Conservation (phyloP, 805 yeast genomes). For the Pichia gijzeniarum region DNA sequence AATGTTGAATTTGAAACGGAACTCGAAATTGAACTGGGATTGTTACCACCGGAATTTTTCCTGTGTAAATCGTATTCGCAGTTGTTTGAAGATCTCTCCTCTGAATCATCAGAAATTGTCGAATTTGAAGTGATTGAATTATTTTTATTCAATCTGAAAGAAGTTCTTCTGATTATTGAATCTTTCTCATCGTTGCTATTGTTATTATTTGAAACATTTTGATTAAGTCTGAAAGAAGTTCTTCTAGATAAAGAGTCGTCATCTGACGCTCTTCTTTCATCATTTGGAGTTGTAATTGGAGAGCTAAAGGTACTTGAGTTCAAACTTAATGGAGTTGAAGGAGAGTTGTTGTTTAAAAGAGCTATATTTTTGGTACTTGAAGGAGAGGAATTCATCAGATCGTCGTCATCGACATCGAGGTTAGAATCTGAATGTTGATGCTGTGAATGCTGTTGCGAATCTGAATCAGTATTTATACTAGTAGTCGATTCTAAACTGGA, state of each 20-base stretch:
- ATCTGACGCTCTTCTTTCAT: conserved; percentile 7
- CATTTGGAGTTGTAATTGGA: conserved; percentile 14
- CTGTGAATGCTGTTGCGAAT: background rate
- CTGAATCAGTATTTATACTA: background rate
- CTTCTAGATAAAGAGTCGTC: conserved; percentile 14
- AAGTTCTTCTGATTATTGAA: conserved; percentile 14
- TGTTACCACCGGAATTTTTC: background rate
- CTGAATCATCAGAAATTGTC: conserved; percentile 11
- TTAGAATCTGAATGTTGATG: background rate
- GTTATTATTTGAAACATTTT: background rate
- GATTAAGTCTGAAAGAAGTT: conserved; percentile 16
- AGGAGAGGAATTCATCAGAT: conserved; percentile 3
- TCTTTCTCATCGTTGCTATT: conserved; percentile 7
- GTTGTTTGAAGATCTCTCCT: background rate
- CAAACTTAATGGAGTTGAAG: conserved; percentile 18
- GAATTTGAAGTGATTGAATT: background rate
- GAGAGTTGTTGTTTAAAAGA: conserved; percentile 11
- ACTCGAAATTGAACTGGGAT: too few relatives aligned
- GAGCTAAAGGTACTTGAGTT: conserved; percentile 16
- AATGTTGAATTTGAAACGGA: too few relatives aligned
- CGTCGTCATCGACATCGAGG: conserved; percentile 12
- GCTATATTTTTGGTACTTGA: background rate
- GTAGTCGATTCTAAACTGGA: background rate
- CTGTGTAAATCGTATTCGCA: background rate
- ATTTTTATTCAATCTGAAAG: conserved; percentile 14